Percentiles rank a stretch among this genome's conserved stretches.
Conservation (phyloP, 257 asterid species). For the Solanum piurae region DNA sequence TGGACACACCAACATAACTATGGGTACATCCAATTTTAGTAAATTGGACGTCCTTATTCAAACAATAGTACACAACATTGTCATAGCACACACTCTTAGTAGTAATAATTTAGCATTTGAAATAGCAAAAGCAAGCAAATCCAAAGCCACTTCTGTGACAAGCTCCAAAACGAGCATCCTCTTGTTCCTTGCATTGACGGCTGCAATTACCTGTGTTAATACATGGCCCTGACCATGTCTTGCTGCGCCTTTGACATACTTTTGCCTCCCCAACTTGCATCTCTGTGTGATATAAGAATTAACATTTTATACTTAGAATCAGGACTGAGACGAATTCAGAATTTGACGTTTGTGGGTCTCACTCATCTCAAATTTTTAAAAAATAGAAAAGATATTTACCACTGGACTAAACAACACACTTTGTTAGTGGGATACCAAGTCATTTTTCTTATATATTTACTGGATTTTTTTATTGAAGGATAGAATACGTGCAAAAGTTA, state of each 20-base stretch:
- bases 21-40: background rate
- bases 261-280: background rate
- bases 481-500: too few relatives aligned
- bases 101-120: background rate
- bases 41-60: background rate
- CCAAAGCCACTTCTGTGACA: background rate
- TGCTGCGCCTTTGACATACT: background rate
- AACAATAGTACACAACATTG: background rate
- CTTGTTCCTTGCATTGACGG: background rate
- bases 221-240: conserved; percentile 1
- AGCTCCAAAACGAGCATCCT: background rate
- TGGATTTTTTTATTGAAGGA: too few relatives aligned
- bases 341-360: too few relatives aligned
- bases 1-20: background rate
- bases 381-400: too few relatives aligned
- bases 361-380: too few relatives aligned
- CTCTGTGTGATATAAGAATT: background rate
- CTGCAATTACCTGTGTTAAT: background rate
- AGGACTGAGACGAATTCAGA: accelerated
- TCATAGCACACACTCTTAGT: background rate
- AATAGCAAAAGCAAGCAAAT: conserved; percentile 8
- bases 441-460: too few relatives aligned
- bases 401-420: too few relatives aligned
- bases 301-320: too few relatives aligned
- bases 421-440: too few relatives aligned